Base-by-base conservation (phyloP, 2,329 filamentous ascomycete genomes). In the Macrophomina pseudophaseolina region DNA sequence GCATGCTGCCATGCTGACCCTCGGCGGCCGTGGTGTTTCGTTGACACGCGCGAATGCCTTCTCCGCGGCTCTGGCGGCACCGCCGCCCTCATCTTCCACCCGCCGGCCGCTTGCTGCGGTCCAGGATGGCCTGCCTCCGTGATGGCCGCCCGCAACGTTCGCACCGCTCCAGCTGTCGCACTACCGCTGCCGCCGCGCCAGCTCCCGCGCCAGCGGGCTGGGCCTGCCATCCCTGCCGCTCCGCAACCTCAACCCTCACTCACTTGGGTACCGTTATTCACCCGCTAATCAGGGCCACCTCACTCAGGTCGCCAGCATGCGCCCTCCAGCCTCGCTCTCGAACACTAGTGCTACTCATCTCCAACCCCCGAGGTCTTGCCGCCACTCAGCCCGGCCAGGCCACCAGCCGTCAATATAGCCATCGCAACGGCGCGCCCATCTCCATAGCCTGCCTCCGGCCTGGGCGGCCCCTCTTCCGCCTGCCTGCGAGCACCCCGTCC, bases 181-280 rank as follows among this genome's bases (percentile, higher is more conserved):
- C 58, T 62, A 38, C 56, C 44, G 58, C 44, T 38, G 58, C 58
- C 58, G 58, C 46, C 32, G 58, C 58, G 58, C 58, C 44, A 62
- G 58, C 58, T 62, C 58, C 58, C 58, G 58, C 58, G 58, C 58
- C 58, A 23, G 14, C 58, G 58, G 58, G 46, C 58, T 62, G 58
- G 58, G 58, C 56, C 44, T 32, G 11, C 3, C 42, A 62, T 62
- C 58, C 58, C 58, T 62, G 58, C 58, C 40, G 28, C 58, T 62
- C 58, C 58, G 14, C 58, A 62, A 18, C 52, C 32, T 54, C 32
- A 33, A 49, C 46, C 46, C 5, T 14, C 5, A 8, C 42, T 44
- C 7, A 44, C 42, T 14, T 14, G 42, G 11, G 32, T n/a, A 54
- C 35, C 52, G 32, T 54, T 32, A 18, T 14, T 33, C 51, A 35